A percentile compares a stretch with the other conserved stretches of the same genome.
phyloP scores from a whole-genome alignment of 352 stramenopile genomes.

The Pythium grandisporangium region DNA sequence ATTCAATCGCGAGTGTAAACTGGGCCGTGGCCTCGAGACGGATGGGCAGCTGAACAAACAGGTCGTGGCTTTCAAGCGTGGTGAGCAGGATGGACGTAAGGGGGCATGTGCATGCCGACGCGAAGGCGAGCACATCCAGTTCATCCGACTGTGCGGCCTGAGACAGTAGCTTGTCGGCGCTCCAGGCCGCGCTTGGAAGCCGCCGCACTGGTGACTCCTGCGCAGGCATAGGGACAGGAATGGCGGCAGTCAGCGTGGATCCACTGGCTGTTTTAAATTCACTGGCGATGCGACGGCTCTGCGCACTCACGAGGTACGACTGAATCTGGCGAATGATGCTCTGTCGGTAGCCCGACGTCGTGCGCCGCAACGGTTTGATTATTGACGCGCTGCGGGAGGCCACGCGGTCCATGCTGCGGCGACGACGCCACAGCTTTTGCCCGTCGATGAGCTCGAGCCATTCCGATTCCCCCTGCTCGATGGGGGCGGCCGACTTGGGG shows the following conservation, averaged over 20 bases:
- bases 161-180: slow-evolving; percentile 26
- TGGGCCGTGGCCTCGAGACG: slow-evolving; percentile 37
- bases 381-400: slow-evolving; percentile 3
- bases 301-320: slow-evolving; percentile 20
- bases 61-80: slow-evolving; percentile 53
- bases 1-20: slow-evolving; percentile 58
- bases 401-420: slow-evolving; percentile 16
- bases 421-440: slow-evolving; percentile 23
- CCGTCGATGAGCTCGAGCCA: slow-evolving; percentile 52
- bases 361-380: slow-evolving; percentile 31
- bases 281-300: too few relatives aligned
- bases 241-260: neutral
- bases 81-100: slow-evolving; percentile 51
- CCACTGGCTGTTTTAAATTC: neutral
- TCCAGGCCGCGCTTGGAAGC: slow-evolving; percentile 18
- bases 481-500: slow-evolving; percentile 5
- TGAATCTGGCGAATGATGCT: slow-evolving; percentile 46
- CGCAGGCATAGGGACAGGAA: too few relatives aligned
- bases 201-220: too few relatives aligned
- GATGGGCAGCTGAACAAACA: slow-evolving; percentile 46
- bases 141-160: slow-evolving; percentile 25
- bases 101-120: slow-evolving; percentile 28
- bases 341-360: slow-evolving; percentile 35
- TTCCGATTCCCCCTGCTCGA: slow-evolving; percentile 12
- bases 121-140: slow-evolving; percentile 44